Percentiles rank a stretch among this genome's conserved stretches.
Evolutionary conservation across 2,329 filamentous ascomycete species (phyloP).

Genomic region (Fusarium newnesense): DNA sequence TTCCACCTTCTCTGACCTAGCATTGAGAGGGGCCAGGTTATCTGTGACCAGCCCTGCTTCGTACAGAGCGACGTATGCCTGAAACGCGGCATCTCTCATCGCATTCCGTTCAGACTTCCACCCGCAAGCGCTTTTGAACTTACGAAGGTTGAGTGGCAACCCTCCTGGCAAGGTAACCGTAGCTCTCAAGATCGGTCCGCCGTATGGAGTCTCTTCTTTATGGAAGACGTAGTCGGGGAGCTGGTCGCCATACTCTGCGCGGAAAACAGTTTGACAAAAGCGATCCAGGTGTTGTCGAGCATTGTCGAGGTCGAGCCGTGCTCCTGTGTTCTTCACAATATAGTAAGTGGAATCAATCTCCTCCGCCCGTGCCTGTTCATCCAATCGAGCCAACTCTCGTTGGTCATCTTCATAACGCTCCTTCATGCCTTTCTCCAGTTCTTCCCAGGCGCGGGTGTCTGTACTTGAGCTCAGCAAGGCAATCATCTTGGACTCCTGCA

Average conservation of each 20-base stretch:
- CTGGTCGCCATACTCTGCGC: constrained; percentile 68
- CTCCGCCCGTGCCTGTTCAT: constrained; percentile 58
- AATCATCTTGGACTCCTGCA: constrained; percentile 61
- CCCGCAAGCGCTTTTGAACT: constrained; percentile 34
- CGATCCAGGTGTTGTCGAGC: constrained; percentile 82
- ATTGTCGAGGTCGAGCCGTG: constrained; percentile 76
- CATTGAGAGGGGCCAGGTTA: constrained; percentile 74
- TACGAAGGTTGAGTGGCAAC: constrained; percentile 61
- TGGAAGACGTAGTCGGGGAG: constrained; percentile 74
- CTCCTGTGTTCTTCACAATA: constrained; percentile 60
- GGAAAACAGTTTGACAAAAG: constrained; percentile 75
- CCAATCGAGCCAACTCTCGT: constrained; percentile 59
- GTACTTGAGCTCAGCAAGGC: constrained; percentile 49
- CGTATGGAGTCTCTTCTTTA: constrained; percentile 34
- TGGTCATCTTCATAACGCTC: constrained; percentile 72
- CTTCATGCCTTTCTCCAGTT: constrained; percentile 79
- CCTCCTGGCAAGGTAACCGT: constrained; percentile 77
- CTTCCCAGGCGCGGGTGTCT: constrained; percentile 64
- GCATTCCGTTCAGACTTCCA: constrained; percentile 81
- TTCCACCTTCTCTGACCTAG: constrained; percentile 52
- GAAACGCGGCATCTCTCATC: constrained; percentile 83
- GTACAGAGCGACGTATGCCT: constrained; percentile 79
- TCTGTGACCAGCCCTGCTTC: constrained; percentile 78
- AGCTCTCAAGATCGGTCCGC: constrained; percentile 57
- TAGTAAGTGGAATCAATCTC: constrained; percentile 44